Base-by-base conservation (phyloP, 2,329 filamentous ascomycete species). In the Aspergillus bombycis region DNA sequence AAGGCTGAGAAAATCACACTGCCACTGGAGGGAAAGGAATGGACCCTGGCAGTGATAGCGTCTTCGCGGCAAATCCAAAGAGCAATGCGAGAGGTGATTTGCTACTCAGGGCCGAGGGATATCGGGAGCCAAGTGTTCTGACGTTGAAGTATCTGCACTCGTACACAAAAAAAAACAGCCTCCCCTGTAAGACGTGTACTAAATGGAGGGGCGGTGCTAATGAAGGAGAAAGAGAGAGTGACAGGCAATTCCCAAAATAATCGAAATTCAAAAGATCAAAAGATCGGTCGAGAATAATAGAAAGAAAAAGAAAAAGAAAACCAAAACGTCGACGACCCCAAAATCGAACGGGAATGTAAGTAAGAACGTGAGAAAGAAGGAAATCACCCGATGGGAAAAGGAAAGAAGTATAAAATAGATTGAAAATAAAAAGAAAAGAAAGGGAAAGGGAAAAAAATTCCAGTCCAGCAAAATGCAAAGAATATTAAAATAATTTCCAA, bases 11-110 rank as follows among this genome's bases (percentile, higher is more conserved):
- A 64, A 63, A 60, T 61, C 7, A 54, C 61, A 62, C 66, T 67
- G 67, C 60, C 68, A 71, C 70, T 71, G 64, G 30, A 66, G 59
- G 62, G 63, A 61, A 63, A 67, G 63, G 63, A 70, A 69, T 68
- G 66, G 62, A 68, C 64, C 63, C 65, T 65, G 56, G 57, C 60
- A 62, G 63, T 56, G 63, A 68, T 69, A 68, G 68, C 65, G 68
- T 66, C 64, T 68, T 67, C 65, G 67, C 67, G 66, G 64, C 69
- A 69, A 68, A 67, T 70, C 64, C 61, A 65, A 61, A 66, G 61
- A 60, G 57, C 53, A 54, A 57, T 54, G 43, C 19, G 60, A 62
- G 54, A 41, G 64, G 53, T 62, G 60, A 65, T 67, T 68, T 65
- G 65, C 64, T 64, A 62, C 52, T 50, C 50, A 50, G 62, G 58